Evolutionary conservation across 257 asterid species (phyloP).

Genomic region (Capsicum pubescens): DNA sequence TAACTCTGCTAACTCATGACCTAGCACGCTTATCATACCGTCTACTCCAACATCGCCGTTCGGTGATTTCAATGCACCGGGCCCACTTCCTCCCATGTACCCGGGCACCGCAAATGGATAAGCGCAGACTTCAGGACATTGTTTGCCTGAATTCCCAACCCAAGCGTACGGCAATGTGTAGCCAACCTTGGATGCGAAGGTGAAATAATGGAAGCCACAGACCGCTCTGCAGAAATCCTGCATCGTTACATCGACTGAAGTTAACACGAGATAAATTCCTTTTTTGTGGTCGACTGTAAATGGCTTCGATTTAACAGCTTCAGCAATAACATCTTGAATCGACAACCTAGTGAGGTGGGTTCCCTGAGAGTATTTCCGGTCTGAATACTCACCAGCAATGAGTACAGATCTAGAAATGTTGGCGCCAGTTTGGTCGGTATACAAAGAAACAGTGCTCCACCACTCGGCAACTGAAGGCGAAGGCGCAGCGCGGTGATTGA

Average conservation of each 20-base stretch:
- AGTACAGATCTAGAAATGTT: slow-evolving; percentile 68
- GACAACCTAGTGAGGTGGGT: slow-evolving; percentile 66
- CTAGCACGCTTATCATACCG: slow-evolving; percentile 93
- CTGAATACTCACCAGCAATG: slow-evolving; percentile 81
- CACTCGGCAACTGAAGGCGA: slow-evolving; percentile 84
- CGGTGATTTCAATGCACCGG: slow-evolving; percentile 61
- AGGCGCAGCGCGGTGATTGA: slow-evolving; percentile 53
- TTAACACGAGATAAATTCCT: slow-evolving; percentile 81
- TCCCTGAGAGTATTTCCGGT: slow-evolving; percentile 69
- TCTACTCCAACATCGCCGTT: slow-evolving; percentile 82
- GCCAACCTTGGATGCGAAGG: slow-evolving; percentile 83
- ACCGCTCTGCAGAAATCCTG: slow-evolving; percentile 95
- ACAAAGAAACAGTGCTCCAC: slow-evolving; percentile 85
- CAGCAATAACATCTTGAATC: slow-evolving; percentile 71
- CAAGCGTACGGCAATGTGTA: slow-evolving; percentile 86
- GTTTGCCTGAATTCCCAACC: slow-evolving; percentile 88
- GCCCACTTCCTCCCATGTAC: slow-evolving; percentile 80
- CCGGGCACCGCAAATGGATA: slow-evolving; percentile 85
- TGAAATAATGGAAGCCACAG: slow-evolving; percentile 95
- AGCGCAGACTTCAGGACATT: slow-evolving; percentile 95
- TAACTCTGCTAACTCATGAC: slow-evolving; percentile 90
- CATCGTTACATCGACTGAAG: slow-evolving; percentile 79
- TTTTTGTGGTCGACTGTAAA: slow-evolving; percentile 80
- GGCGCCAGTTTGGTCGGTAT: slow-evolving; percentile 88
- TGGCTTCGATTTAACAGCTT: slow-evolving; percentile 75